Base-by-base conservation (phyloP, 768 basidiomycete genomes). In the Kondoa malvinella region DNA sequence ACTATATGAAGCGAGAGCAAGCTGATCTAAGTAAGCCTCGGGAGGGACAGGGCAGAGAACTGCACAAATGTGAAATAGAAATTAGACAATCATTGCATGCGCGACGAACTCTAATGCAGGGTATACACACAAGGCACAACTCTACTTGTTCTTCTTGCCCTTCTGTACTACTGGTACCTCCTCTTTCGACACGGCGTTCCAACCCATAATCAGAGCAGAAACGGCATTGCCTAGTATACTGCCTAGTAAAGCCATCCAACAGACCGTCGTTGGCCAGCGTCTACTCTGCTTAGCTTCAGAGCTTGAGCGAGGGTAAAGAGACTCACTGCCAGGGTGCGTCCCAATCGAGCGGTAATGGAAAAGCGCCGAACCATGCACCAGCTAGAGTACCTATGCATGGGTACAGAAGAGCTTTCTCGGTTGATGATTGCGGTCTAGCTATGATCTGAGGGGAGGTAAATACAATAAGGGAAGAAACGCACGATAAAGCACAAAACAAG, bases 271-370 rank as follows among this genome's bases (percentile, higher is more conserved):
- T 3, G 61, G 61, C 61, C 61, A 63, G 3, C 29, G 16, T 32
- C 61, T 63, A 33, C 33, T 31, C 15, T 2, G n/a, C 16, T 32
- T 12, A 63, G 61, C 3, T 8, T 16, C 3, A 32, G 14, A 30
- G 16, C 8, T 27, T 17, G 61, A 3, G 21, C 29, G 3, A 63
- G 31, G 61, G 12, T 31, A 4, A 59, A 8, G 58, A 59, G 14
- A 63, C 61, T 29, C n/a, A 63, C 61, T 63, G 61, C 61, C 61
- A 63, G 3, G 61, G 61, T 32, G 29, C 15, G 32, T 33, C 61
- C 61, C 61, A 63, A 32, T 63, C 61, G 3, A 63, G 61, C 8
- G 61, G 26, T 14, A 63, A 14, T 29, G 61, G 61, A 34, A 32
- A 27, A 3, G 61, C 61, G 16, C 61, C 61, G 8, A 33, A 16